Evolutionary conservation across 202 grass and related monocot genomes (phyloP).

Genomic region (Sporobolus alterniflorus): DNA sequence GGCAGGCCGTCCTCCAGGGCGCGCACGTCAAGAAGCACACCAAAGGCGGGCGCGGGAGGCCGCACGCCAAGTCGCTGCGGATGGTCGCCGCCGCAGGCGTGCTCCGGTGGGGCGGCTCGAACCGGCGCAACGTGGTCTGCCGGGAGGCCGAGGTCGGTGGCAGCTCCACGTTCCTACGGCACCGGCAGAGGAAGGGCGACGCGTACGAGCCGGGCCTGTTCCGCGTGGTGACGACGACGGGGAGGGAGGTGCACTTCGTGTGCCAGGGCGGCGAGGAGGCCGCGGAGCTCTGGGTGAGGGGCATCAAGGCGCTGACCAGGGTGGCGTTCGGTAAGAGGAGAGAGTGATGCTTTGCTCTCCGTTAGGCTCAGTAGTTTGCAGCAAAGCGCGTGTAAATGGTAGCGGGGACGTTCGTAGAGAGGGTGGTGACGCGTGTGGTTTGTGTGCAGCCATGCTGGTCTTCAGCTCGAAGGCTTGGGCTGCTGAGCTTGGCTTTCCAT

Average conservation of each 20-base stretch:
- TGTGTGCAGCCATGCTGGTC: constrained; percentile 29
- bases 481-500: constrained; percentile 49
- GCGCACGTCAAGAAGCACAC: constrained; percentile 79
- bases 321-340: constrained; percentile 46
- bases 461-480: constrained; percentile 62
- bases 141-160: constrained; percentile 66
- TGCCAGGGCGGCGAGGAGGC: constrained; percentile 72
- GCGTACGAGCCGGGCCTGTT: constrained; percentile 73
- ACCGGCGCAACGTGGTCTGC: constrained; percentile 78
- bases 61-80: constrained; percentile 71
- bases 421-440: constrained; percentile 2
- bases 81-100: constrained; percentile 64
- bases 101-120: constrained; percentile 77
- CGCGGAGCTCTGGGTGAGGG: constrained; percentile 86
- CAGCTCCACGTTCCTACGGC: constrained; percentile 75
- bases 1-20: constrained; percentile 64
- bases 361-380: constrained; percentile 45
- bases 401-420: constrained; percentile 9
- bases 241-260: constrained; percentile 92
- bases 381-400: constrained; percentile 44
- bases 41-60: constrained; percentile 72
- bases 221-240: constrained; percentile 73
- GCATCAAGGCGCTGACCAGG: constrained; percentile 67
- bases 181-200: constrained; percentile 55
- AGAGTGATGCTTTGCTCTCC: constrained; percentile 15